Base-by-base conservation (phyloP, 805 yeast species). In the Wickerhamomyces queroliae region DNA sequence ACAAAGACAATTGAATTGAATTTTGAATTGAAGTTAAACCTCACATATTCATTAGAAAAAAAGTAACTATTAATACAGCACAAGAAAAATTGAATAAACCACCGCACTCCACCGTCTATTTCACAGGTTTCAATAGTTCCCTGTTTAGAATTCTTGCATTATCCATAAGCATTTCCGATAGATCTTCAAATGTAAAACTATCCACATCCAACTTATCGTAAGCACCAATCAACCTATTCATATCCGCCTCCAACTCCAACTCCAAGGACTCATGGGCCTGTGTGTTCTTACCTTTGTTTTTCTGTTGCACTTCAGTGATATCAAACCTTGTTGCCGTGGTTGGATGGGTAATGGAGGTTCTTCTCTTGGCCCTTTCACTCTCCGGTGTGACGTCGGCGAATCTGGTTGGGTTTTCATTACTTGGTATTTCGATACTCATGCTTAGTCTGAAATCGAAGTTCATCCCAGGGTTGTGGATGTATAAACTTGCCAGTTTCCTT, bases 361-460 rank as follows among this genome's bases (percentile, higher is more conserved):
- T 70, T 49, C 82, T 80, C 61, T 89, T 89, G 42, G 76, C 74
- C 53, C 96, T 68, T 32, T 76, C 74, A 42, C 73, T 55, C 19
- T 70, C 66, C 7, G 83, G 82, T 42, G 71, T 64, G 55, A 72
- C 66, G 52, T 72, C 64, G 55, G 68, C 67, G 60, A 75, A 53
- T 67, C 71, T 62, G 74, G 56, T 81, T 49, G 64, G 80, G 60
- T 56, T 76, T 61, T 63, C 78, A 25, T 74, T 71, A 19, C 76
- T 74, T 1, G 96, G 96, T 43, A 80, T 58, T 75, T 89, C 97
- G 22, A 84, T 61, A 28, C 87, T 77, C 46, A 90, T 63, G 6
- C 95, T 80, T 27, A 89, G 64, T 49, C 95, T 72, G 49, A 82
- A 67, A 61, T 89, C 97, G 55, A 80, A 81, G 60, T 79, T 69